Evolutionary conservation across 805 yeast genomes (phyloP).

Genomic region (Ogataea haglerorum): DNA sequence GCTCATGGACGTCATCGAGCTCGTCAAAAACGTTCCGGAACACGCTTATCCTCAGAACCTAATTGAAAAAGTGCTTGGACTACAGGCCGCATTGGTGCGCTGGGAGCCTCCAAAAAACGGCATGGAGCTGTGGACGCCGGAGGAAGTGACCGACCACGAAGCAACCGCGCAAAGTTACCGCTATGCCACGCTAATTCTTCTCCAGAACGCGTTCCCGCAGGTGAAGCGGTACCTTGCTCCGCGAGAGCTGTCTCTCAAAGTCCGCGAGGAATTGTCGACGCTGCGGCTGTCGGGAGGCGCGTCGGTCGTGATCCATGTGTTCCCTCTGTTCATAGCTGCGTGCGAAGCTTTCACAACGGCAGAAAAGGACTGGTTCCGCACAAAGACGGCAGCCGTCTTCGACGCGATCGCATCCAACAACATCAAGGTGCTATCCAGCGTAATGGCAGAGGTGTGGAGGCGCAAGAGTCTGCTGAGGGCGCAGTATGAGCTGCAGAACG

Average conservation of each 20-base stretch:
- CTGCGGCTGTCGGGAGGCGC: conserved; percentile 10
- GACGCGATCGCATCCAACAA: conserved; percentile 15
- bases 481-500: conserved; percentile 1
- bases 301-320: conserved; percentile 15
- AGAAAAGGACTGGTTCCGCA: conserved; percentile 12
- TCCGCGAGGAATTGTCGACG: conserved; percentile 6
- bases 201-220: conserved; percentile 19
- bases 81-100: conserved; percentile 8
- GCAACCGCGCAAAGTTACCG: conserved; percentile 14
- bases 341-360: conserved; percentile 13
- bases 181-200: conserved; percentile 10
- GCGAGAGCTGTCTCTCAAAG: conserved; percentile 4
- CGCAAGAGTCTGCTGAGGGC: conserved; percentile 6
- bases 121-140: background rate
- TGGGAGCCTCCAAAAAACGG: conserved; percentile 6
- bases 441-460: conserved; percentile 19
- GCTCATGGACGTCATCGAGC: conserved; percentile 14
- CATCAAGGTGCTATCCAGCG: conserved; percentile 7
- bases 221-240: background rate
- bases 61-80: conserved; percentile 2
- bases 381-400: conserved; percentile 13
- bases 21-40: conserved; percentile 10
- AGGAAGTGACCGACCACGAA: conserved; percentile 12
- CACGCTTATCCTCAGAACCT: conserved; percentile 4
- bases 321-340: conserved; percentile 18